phyloP scores from a whole-genome alignment of 139 green algal species.

The Picochlorum sp. region DNA sequence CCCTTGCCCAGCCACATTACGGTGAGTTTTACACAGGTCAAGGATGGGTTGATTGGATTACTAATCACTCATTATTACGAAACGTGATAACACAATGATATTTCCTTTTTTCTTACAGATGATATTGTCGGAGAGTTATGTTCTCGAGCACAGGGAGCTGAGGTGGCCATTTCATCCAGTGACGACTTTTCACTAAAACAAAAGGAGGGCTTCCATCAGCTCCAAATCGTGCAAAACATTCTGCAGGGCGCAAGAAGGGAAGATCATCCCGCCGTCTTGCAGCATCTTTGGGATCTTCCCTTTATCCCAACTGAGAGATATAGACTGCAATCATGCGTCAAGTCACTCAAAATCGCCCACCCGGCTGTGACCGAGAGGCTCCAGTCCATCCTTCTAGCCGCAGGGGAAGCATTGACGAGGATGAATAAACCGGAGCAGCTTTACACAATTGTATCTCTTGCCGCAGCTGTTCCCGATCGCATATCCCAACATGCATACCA shows the following conservation, averaged over 20 bases:
- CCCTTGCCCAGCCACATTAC: slow-evolving; percentile 6
- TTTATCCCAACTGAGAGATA: slow-evolving; percentile 30
- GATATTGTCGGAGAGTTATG: neutral
- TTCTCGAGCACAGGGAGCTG: neutral
- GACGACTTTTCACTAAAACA: slow-evolving; percentile 8
- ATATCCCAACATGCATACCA: slow-evolving; percentile 22
- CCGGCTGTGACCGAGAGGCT: slow-evolving; percentile 20
- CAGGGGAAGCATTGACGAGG: slow-evolving; percentile 12
- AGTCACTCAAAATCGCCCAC: slow-evolving; percentile 1
- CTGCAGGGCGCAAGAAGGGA: neutral
- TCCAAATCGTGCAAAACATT: neutral
- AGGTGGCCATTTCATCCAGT: neutral
- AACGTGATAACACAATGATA: no score
- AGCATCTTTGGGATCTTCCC: slow-evolving; percentile 19
- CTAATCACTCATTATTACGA: no score
- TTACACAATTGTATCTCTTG: slow-evolving; percentile 20
- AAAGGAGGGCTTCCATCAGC: slow-evolving; percentile 19
- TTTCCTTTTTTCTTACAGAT: neutral
- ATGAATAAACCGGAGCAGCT: slow-evolving; percentile 10
- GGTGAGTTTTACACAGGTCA: no score
- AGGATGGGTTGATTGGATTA: no score
- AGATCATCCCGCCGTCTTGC: slow-evolving; percentile 9
- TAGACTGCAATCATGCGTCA: slow-evolving; percentile 11
- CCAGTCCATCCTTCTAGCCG: slow-evolving; percentile 22
- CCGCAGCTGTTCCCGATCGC: slow-evolving; percentile 18